phyloP scores from a whole-genome alignment of 148 eudicot species.

The Polygonum maritimum region DNA sequence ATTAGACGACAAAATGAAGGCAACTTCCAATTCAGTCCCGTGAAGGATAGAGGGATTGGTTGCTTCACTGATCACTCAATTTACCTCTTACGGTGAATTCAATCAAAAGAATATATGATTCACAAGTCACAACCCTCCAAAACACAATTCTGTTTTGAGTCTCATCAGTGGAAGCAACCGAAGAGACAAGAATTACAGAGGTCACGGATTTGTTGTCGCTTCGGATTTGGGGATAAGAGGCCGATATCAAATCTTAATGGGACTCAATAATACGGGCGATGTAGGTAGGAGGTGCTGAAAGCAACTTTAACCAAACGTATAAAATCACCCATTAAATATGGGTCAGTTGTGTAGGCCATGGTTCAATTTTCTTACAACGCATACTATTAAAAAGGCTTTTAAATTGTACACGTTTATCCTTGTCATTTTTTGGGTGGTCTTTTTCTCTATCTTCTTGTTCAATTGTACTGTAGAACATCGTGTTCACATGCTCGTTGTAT shows the following conservation, averaged over 20 bases:
- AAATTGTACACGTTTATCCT: too few species aligned
- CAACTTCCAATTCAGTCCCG: background rate
- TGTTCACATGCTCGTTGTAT: too few species aligned
- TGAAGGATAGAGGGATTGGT: background rate
- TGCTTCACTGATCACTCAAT: background rate
- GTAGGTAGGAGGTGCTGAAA: too few species aligned
- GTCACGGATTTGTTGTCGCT: constrained; percentile 30
- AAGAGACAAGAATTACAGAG: constrained; percentile 1
- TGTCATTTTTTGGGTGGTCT: too few species aligned
- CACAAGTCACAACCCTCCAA: background rate
- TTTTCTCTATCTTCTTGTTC: too few species aligned
- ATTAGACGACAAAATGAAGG: constrained; percentile 6
- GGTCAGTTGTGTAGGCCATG: too few species aligned
- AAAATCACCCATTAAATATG: too few species aligned
- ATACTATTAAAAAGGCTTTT: too few species aligned
- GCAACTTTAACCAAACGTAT: too few species aligned
- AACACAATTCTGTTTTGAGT: background rate
- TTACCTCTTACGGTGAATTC: constrained; percentile 10
- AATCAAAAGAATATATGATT: background rate
- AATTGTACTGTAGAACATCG: too few species aligned
- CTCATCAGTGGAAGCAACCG: constrained; percentile 5
- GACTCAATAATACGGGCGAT: too few species aligned
- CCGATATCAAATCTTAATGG: background rate
- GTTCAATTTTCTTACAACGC: too few species aligned
- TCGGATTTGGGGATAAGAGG: background rate